Conservation (phyloP, 495 filamentous ascomycete species). For the Emericellopsis terricola region DNA sequence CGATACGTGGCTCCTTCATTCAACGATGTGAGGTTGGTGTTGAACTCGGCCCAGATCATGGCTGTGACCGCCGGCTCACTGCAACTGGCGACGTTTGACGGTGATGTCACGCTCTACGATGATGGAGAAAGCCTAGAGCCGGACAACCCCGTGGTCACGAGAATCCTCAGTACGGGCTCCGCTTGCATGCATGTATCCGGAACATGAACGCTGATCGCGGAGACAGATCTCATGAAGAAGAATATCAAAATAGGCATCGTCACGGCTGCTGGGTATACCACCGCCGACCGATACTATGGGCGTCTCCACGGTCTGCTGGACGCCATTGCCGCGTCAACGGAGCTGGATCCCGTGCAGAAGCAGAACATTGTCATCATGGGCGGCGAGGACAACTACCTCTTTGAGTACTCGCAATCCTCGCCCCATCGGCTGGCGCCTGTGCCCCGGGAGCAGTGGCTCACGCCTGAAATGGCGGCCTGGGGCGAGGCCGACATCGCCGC, state of each 20-base stretch:
- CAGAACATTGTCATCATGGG: slow-evolving; percentile 78
- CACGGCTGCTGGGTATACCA: slow-evolving; percentile 89
- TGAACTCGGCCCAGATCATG: slow-evolving; percentile 91
- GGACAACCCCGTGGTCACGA: slow-evolving; percentile 58
- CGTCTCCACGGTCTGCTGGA: slow-evolving; percentile 75
- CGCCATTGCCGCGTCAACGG: slow-evolving; percentile 44
- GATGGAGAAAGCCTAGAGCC: slow-evolving; percentile 65
- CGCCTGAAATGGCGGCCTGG: slow-evolving; percentile 82
- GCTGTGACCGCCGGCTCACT: slow-evolving; percentile 55
- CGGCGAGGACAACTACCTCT: slow-evolving; percentile 71
- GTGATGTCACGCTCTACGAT: slow-evolving; percentile 93
- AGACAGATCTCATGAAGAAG: slow-evolving; percentile 29
- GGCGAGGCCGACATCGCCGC: slow-evolving; percentile 53
- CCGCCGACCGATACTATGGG: slow-evolving; percentile 63
- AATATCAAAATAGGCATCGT: slow-evolving; percentile 79
- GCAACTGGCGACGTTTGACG: slow-evolving; percentile 86
- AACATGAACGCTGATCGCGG: background rate
- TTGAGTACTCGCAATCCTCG: slow-evolving; percentile 43
- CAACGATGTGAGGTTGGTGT: slow-evolving; percentile 83
- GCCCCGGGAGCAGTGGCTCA: slow-evolving; percentile 53
- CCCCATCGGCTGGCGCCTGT: slow-evolving; percentile 42
- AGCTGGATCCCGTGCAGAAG: slow-evolving; percentile 43
- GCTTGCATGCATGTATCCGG: too few species aligned
- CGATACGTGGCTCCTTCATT: slow-evolving; percentile 94
- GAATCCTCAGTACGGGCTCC: slow-evolving; percentile 37